phyloP scores from a whole-genome alignment of 148 eudicot genomes.

The Diospyros lotus region DNA sequence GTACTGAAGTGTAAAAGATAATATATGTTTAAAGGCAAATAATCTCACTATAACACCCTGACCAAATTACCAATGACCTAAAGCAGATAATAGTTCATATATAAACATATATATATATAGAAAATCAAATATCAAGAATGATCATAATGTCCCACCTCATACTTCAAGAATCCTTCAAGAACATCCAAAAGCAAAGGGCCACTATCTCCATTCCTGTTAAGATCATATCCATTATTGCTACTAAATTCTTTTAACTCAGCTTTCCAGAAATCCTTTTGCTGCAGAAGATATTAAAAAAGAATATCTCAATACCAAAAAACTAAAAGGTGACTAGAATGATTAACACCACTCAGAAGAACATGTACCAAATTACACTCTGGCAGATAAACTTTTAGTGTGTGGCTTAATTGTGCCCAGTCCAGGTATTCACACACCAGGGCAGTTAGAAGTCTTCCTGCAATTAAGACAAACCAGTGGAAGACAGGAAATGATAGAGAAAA shows the following conservation, averaged over 20 bases:
- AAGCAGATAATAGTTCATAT: not conserved
- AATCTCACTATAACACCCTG: not conserved
- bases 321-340: constrained; percentile 1
- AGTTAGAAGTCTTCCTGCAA: constrained; percentile 84
- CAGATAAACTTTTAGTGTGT: constrained; percentile 80
- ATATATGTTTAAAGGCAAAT: not conserved
- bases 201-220: constrained; percentile 83
- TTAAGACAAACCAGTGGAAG: constrained; percentile 7
- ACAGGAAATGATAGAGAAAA: constrained; percentile 1
- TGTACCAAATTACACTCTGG: constrained; percentile 93
- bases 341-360: not conserved
- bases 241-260: constrained; percentile 89
- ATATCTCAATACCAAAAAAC: not conserved
- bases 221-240: constrained; percentile 82
- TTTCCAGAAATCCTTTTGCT: constrained; percentile 94
- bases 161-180: constrained; percentile 93
- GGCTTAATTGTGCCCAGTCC: constrained; percentile 94
- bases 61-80: not conserved
- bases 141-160: constrained; percentile 49
- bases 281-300: constrained; percentile 14
- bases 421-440: constrained; percentile 91
- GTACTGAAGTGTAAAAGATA: not conserved
- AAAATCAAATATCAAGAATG: not conserved
- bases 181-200: constrained; percentile 89
- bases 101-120: not conserved